phyloP scores from a whole-genome alignment of 495 filamentous ascomycete genomes.

The Halenospora varia region DNA sequence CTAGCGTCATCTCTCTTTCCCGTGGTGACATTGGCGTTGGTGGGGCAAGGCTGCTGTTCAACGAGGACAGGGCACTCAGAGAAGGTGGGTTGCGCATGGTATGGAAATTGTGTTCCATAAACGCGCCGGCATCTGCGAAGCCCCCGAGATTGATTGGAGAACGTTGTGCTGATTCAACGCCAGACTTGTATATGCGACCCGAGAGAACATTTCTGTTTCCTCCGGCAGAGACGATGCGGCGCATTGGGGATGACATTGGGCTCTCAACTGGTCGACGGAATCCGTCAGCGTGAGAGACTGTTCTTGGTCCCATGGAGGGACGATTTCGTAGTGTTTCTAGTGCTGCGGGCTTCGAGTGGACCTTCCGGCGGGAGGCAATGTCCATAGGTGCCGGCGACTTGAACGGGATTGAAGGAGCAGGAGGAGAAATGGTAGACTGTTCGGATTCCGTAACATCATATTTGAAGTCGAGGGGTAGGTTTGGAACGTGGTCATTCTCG shows the following conservation, averaged over 20 bases:
- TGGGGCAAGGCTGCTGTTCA: slow-evolving; percentile 25
- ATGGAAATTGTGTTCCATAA: slow-evolving; percentile 23
- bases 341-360: slow-evolving; percentile 21
- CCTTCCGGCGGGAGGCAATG: slow-evolving; percentile 26
- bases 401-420: slow-evolving; percentile 19
- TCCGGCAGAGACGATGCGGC: slow-evolving; percentile 27
- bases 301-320: slow-evolving; percentile 22
- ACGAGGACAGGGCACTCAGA: slow-evolving; percentile 10
- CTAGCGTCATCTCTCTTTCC: slow-evolving; percentile 23
- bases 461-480: slow-evolving; percentile 12
- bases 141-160: slow-evolving; percentile 23
- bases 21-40: slow-evolving; percentile 27
- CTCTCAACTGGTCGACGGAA: slow-evolving; percentile 21
- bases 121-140: slow-evolving; percentile 16
- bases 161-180: slow-evolving; percentile 21
- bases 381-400: slow-evolving; percentile 24
- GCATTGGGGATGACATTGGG: slow-evolving; percentile 26
- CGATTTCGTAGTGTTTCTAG: slow-evolving; percentile 19
- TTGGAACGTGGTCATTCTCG: slow-evolving; percentile 3
- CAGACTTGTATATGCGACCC: slow-evolving; percentile 22
- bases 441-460: slow-evolving; percentile 18
- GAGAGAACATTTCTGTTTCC: slow-evolving; percentile 21
- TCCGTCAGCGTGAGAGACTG: slow-evolving; percentile 23
- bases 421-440: slow-evolving; percentile 14
- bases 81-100: slow-evolving; percentile 18